These are phyloP conservation scores for Eremothecium coryli DNA, from an alignment of 1,139 yeast species.

Conservation along the genomic window DNA sequence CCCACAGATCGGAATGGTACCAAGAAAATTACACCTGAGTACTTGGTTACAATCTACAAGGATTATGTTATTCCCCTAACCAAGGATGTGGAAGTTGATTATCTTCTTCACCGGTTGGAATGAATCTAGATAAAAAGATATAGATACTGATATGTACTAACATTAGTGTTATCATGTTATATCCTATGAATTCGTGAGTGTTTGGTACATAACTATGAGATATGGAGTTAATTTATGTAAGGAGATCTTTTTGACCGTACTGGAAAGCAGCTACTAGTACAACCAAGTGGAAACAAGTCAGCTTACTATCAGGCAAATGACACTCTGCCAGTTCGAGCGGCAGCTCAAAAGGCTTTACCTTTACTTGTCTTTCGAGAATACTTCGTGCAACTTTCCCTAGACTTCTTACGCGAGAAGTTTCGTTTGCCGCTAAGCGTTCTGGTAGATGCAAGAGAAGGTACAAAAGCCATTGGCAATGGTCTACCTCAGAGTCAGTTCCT, in stretches of 20 bases:
- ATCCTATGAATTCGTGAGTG: too few relatives aligned
- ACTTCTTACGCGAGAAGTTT: slow-evolving; percentile 21
- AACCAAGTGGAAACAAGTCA: slow-evolving; percentile 15
- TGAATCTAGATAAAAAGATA: background rate
- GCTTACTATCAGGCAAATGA: slow-evolving; percentile 7
- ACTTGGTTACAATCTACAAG: slow-evolving; percentile 72
- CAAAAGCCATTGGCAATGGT: slow-evolving; percentile 22
- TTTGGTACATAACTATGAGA: too few relatives aligned
- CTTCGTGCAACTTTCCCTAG: slow-evolving; percentile 23
- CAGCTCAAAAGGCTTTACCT: slow-evolving; percentile 3
- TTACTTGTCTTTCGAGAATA: slow-evolving; percentile 3
- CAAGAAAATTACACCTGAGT: slow-evolving; percentile 72
- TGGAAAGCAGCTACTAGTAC: slow-evolving; percentile 15
- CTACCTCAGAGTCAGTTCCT: slow-evolving; percentile 1
- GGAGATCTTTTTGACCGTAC: slow-evolving; percentile 23
- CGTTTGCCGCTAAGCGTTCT: slow-evolving; percentile 18
- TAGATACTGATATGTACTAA: too few relatives aligned
- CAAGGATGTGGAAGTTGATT: slow-evolving; percentile 89
- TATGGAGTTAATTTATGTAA: too few relatives aligned
- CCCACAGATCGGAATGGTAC: slow-evolving; percentile 66
- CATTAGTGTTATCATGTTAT: too few relatives aligned
- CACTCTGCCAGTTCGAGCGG: slow-evolving; percentile 10
- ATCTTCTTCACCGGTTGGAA: slow-evolving; percentile 67
- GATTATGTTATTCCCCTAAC: slow-evolving; percentile 89
- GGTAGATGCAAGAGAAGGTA: slow-evolving; percentile 24